Base-by-base conservation (phyloP, 345 rosid genomes). In the Theobroma cacao region DNA sequence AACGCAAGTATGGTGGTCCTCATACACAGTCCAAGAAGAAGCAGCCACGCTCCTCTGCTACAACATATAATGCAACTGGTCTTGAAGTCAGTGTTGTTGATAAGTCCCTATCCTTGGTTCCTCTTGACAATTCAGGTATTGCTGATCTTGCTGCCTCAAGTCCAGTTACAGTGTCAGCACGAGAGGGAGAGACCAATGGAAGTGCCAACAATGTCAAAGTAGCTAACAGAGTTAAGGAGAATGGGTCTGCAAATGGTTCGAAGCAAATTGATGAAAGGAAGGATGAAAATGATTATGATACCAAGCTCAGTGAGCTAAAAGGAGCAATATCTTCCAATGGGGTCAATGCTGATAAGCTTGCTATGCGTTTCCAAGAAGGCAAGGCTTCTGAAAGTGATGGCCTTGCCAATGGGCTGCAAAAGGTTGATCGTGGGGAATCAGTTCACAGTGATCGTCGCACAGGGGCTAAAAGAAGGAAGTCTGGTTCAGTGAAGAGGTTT, bases 401-500 rank as follows among this genome's bases (percentile, higher is more conserved):
- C 55, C 82, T 84, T 71, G 41, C 79, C 43, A 84, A 84, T 81
- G 95, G 92, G 78, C 74, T 84, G 72, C 84, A 87, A 74, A 86
- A 85, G 83, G 81, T 80, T 64, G 89, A 82, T 82, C 74, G 66
- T 64, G 83, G 58, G 63, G 97, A 90, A 64, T 58, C 82, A 38
- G 87, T 81, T 82, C 91, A 80, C 75, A 77, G 78, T 81, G 86
- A 85, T 86, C 88, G 94, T 40, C 86, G 87, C 40, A 88, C 78
- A 1, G 99, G 99, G 79, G 88, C 99, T 45, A 93, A 85, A 84
- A 87, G 97, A 82, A 91, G 99, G 81, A 97, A 97, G 86, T 87
- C 97, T 80, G 91, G 98, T 58, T 90, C 96, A 69, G 99, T 97
- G 78, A 97, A 90, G 91, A 93, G 98, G 86, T 97, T 94, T 81